Base-by-base conservation (phyloP, 208 protist genomes). In the Acanthamoeba rhysodes region DNA sequence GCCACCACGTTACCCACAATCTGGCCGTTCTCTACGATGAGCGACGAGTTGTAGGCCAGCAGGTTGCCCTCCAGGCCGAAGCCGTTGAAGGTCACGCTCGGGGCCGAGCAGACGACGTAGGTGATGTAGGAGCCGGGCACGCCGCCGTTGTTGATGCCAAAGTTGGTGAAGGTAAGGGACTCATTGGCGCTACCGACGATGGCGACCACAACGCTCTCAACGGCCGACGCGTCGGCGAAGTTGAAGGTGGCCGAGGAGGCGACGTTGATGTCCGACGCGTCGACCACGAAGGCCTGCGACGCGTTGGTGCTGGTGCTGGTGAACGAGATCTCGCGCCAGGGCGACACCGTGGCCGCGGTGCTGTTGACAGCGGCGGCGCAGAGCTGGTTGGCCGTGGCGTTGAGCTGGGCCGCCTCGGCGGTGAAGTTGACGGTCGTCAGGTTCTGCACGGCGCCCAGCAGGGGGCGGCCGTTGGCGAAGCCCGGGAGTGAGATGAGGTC, bases 31-130 rank as follows among this genome's bases (percentile, higher is more conserved):
- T 6, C 64, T 4, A 70, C n/a, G n/a, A 2, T 70, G 24, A 70
- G 10, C 20, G 64, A n/a, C 64, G 64, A 70, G 64, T 70, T 70
- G 62, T 68, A 37, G 27, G 78, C 78, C 22, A 87, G 78, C 78
- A 87, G 78, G 48, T 87, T 87, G 48, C 78, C 78, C 45, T 87
- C 14, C 0, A 87, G 78, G 10, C 48, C 45, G 78, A 87, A 87
- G 48, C 45, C 45, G 48, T 4, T 5, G 20, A 87, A 0, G 45
- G 48, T 37, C 14, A 37, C 45, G 34, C 29, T n/a, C 18, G 16
- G 78, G 62, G 62, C 62, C 37, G 34, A 53, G 48, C 78, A 87
- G 45, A 87, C 78, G 18, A 87, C 78, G 45, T 59, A 87, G 9
- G 78, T 87, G 24, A 87, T 37, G 27, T 50, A 32, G 45, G 29